Evolutionary conservation across 495 filamentous ascomycete genomes (phyloP).

Genomic region (Aspergillus indologenus): DNA sequence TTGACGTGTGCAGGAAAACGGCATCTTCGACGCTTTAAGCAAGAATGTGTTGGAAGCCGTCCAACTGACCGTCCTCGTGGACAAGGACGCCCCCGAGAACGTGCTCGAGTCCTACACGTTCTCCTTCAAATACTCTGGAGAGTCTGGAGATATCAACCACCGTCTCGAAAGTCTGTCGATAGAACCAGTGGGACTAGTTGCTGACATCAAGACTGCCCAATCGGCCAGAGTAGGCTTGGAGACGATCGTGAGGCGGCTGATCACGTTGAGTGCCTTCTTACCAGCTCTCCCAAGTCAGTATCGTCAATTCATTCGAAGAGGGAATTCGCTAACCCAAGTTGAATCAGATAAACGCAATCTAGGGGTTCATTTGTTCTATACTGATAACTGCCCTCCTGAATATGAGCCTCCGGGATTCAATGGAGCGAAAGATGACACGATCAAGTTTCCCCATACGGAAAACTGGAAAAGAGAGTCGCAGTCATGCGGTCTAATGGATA

Average conservation of each 20-base stretch:
- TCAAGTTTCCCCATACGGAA: constrained; percentile 34
- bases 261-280: constrained; percentile 34
- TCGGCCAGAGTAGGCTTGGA: constrained; percentile 35
- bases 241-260: constrained; percentile 37
- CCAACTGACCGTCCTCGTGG: constrained; percentile 43
- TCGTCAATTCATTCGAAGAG: neutral
- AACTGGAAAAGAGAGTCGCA: constrained; percentile 34
- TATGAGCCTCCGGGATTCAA: constrained; percentile 44
- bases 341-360: constrained; percentile 36
- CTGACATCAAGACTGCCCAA: constrained; percentile 32
- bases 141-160: constrained; percentile 14
- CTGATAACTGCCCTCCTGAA: constrained; percentile 32
- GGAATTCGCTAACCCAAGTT: neutral
- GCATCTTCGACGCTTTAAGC: constrained; percentile 44
- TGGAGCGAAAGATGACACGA: constrained; percentile 23
- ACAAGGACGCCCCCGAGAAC: constrained; percentile 32
- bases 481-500: constrained; percentile 30
- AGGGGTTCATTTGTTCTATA: constrained; percentile 47
- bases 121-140: constrained; percentile 43
- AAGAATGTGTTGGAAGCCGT: constrained; percentile 38
- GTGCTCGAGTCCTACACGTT: constrained; percentile 52
- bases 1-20: constrained; percentile 37
- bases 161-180: constrained; percentile 33
- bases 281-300: constrained; percentile 43
- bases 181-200: constrained; percentile 33